Conservation (phyloP, 805 yeast genomes). For the Candida yuanshanica region DNA sequence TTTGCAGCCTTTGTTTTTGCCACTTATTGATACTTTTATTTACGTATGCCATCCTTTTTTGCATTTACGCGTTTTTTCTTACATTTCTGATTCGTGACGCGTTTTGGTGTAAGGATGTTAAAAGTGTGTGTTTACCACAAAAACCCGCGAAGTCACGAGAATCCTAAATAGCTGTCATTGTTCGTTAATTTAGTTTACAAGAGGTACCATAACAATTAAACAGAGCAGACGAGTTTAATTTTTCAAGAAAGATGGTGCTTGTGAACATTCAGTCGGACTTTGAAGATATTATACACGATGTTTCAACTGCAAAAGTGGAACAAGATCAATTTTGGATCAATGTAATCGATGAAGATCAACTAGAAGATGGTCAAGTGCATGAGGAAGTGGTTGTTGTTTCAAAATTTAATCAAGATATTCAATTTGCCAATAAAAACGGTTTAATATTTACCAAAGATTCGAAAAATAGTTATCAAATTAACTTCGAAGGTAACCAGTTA, state of each 20-base stretch:
- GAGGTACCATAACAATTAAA: too few species aligned
- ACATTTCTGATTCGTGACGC: neutral
- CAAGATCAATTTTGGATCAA: conserved; percentile 41
- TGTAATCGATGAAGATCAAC: conserved; percentile 12
- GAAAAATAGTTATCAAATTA: neutral
- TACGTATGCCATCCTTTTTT: neutral
- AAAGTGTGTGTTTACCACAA: neutral
- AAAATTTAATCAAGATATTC: conserved; percentile 10
- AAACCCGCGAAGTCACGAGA: neutral
- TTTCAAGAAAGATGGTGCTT: conserved; percentile 9
- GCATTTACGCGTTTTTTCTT: conserved; percentile 3
- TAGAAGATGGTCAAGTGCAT: conserved; percentile 19
- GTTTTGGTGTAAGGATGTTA: neutral
- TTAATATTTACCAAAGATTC: conserved; percentile 8
- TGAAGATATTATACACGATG: conserved; percentile 37
- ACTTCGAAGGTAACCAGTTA: conserved; percentile 11
- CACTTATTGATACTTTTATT: conserved; percentile 1
- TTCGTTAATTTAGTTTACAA: too few species aligned
- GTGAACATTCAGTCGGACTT: conserved; percentile 39
- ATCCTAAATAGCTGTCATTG: too few species aligned
- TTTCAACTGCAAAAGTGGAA: conserved; percentile 15
- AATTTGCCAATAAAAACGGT: conserved; percentile 13
- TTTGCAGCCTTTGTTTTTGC: too few species aligned
- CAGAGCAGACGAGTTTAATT: too few species aligned
- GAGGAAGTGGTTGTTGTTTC: conserved; percentile 27